phyloP scores from a whole-genome alignment of 352 stramenopile species.

The Globisporangium cystogenes region DNA sequence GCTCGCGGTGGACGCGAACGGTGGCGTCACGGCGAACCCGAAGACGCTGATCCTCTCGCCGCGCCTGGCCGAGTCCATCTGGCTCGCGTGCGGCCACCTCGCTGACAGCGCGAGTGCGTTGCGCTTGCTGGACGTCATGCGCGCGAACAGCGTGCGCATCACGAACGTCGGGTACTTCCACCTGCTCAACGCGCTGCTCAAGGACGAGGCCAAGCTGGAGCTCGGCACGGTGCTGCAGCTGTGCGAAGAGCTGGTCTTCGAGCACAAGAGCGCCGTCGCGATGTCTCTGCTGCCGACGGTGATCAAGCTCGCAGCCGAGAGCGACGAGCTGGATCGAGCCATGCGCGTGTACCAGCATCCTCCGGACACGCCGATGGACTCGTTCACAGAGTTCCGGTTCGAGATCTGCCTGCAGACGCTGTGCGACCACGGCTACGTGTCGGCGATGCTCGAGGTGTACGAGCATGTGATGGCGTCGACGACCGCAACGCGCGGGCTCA shows the following conservation, averaged over 20 bases:
- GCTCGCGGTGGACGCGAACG: slow-evolving; percentile 7
- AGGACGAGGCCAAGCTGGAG: slow-evolving; percentile 37
- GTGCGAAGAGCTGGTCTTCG: slow-evolving; percentile 44
- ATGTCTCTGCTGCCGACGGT: slow-evolving; percentile 48
- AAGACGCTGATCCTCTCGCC: slow-evolving; percentile 29
- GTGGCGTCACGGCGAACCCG: neutral
- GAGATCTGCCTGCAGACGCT: slow-evolving; percentile 64
- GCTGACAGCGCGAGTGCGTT: slow-evolving; percentile 24
- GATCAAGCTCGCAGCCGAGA: slow-evolving; percentile 50
- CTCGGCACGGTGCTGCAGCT: slow-evolving; percentile 48
- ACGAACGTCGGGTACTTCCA: slow-evolving; percentile 59
- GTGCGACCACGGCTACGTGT: slow-evolving; percentile 30
- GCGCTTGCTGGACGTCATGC: slow-evolving; percentile 30
- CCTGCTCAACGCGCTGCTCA: slow-evolving; percentile 43
- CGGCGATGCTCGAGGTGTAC: slow-evolving; percentile 55
- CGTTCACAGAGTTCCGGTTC: slow-evolving; percentile 55
- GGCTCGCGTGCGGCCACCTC: slow-evolving; percentile 46
- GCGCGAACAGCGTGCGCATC: slow-evolving; percentile 22
- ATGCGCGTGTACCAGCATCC: slow-evolving; percentile 61
- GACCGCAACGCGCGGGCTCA: slow-evolving; percentile 29
- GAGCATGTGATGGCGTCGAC: slow-evolving; percentile 34
- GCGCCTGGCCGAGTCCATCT: slow-evolving; percentile 38
- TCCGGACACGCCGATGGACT: slow-evolving; percentile 26
- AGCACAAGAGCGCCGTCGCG: slow-evolving; percentile 34
- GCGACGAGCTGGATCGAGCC: slow-evolving; percentile 40